Base-by-base conservation (phyloP, 495 filamentous ascomycete species). In the Aspergillus coremiiformis region DNA sequence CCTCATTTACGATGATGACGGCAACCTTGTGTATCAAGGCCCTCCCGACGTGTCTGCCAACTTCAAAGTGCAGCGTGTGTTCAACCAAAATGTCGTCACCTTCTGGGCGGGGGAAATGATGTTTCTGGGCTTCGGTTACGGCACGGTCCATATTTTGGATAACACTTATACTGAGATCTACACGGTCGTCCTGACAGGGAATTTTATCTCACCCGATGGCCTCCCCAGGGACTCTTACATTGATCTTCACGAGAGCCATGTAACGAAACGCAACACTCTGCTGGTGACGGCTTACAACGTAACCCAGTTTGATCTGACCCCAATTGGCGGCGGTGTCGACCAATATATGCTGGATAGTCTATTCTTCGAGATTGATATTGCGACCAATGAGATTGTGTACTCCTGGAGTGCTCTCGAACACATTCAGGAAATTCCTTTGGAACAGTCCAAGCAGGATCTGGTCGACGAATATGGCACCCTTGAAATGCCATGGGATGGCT, bases 221-320 rank as follows among this genome's bases (percentile, higher is more conserved):
- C 44, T 46, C 4, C 22, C 44, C 44, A 57, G 55, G n/a, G 62
- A 60, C 15, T 69, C 63, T 0, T 69, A 68, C 50, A 66, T 67
- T 44, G 72, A 74, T 48, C 46, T 76, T 8, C 77, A 79, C 54
- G 76, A 80, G 59, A 73, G 74, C 24, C 67, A 64, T 17, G 61
- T 78, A 39, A 77, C 74, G 11, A 41, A 59, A 4, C 67, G 74
- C 24, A 67, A 77, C 50, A 83, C 78, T 0, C 62, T 79, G 24
- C 62, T 81, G 9, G 75, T 80, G 24, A 74, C 75, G n/a, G 71
- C 77, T 11, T 81, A 81, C 55, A 75, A 81, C 45, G 63, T 72
- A 12, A 77, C 76, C 14, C 68, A 66, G 22, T 62, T 69, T 14
- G 77, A 81, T 52, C 51, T 80, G 51, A 72, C 69, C 0, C 56